Evolutionary conservation across 768 basidiomycete species (phyloP).

Genomic region (Leucosporidium creatinivorum): DNA sequence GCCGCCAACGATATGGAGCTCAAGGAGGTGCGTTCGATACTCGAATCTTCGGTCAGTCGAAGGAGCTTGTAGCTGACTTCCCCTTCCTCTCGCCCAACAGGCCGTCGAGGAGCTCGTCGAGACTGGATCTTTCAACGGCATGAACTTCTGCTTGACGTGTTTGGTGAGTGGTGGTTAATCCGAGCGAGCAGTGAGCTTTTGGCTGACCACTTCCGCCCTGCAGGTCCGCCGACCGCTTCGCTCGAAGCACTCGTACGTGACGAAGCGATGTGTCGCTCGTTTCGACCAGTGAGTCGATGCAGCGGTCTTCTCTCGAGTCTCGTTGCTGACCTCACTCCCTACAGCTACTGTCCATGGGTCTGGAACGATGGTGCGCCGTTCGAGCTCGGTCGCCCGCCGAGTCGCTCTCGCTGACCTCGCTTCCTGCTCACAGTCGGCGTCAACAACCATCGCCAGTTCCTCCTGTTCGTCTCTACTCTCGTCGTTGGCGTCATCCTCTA

Average conservation of each 20-base stretch:
- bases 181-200: neutral
- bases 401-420: conserved; percentile 2
- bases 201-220: neutral
- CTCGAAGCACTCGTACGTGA: conserved; percentile 89
- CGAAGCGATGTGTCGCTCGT: conserved; percentile 78
- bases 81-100: conserved; percentile 43
- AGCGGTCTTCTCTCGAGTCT: conserved; percentile 9
- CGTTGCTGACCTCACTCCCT: neutral
- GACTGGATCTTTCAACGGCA: conserved; percentile 81
- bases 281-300: conserved; percentile 73
- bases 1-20: conserved; percentile 75
- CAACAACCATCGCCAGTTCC: conserved; percentile 91
- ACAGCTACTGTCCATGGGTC: conserved; percentile 95
- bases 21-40: conserved; percentile 73
- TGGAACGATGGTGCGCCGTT: conserved; percentile 82
- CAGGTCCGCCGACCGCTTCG: conserved; percentile 81
- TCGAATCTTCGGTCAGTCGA: no score
- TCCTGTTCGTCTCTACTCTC: conserved; percentile 80
- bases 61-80: neutral
- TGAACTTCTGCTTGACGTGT: conserved; percentile 92
- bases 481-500: conserved; percentile 73
- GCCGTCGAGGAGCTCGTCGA: conserved; percentile 85
- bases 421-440: conserved; percentile 59
- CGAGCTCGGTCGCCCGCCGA: neutral
- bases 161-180: conserved; percentile 54